phyloP scores from a whole-genome alignment of 768 basidiomycete species.

The Lactarius quietus region DNA sequence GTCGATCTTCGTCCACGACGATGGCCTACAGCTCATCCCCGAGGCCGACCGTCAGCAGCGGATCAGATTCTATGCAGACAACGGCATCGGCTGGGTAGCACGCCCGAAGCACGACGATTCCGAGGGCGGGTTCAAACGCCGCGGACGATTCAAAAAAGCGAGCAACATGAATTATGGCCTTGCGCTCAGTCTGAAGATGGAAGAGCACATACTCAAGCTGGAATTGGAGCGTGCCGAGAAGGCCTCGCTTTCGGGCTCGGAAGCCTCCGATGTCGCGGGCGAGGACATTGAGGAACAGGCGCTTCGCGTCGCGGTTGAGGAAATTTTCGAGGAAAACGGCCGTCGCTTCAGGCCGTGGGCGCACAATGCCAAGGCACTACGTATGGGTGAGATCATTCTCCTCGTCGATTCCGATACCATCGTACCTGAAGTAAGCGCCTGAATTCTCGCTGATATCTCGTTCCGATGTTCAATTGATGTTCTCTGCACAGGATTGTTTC shows the following conservation, averaged over 20 bases:
- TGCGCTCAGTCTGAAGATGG: constrained; percentile 61
- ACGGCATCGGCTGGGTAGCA: constrained; percentile 81
- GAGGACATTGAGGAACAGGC: constrained; percentile 68
- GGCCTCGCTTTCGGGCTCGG: constrained; percentile 34
- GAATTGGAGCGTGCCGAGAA: constrained; percentile 41
- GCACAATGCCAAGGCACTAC: constrained; percentile 65
- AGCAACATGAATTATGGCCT: constrained; percentile 87
- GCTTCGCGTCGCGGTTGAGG: constrained; percentile 69
- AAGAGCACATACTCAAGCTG: constrained; percentile 47
- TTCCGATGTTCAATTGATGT: background rate
- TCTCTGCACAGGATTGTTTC: constrained; percentile 73
- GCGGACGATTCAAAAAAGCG: constrained; percentile 92
- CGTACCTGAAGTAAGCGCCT: constrained; percentile 57
- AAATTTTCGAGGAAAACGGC: constrained; percentile 58
- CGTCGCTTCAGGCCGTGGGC: constrained; percentile 70
- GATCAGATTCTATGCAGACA: constrained; percentile 68
- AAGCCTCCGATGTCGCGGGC: constrained; percentile 39
- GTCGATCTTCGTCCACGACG: constrained; percentile 77
- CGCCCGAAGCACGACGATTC: constrained; percentile 64
- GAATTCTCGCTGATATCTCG: background rate
- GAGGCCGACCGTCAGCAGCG: constrained; percentile 63
- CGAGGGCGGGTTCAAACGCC: constrained; percentile 69
- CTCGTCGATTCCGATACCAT: constrained; percentile 80
- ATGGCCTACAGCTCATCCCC: constrained; percentile 68
- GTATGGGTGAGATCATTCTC: constrained; percentile 76